Conservation (phyloP, 768 basidiomycete species). For the Auriculariales sp. region DNA sequence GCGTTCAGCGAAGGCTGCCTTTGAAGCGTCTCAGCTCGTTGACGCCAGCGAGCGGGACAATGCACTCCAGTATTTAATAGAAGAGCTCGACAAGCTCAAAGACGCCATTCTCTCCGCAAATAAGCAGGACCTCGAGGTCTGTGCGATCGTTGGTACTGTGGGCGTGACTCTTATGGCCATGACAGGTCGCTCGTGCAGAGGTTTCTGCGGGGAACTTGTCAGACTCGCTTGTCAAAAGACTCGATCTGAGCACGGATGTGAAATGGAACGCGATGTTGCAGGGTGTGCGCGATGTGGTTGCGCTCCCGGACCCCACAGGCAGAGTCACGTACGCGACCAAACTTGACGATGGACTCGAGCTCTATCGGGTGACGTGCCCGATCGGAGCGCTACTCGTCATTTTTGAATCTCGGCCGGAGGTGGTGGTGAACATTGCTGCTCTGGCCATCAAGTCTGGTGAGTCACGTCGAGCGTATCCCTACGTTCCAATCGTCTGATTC, state of each 20-base stretch:
- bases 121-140: slow-evolving; percentile 65
- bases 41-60: slow-evolving; percentile 47
- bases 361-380: slow-evolving; percentile 90
- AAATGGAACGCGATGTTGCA: slow-evolving; percentile 94
- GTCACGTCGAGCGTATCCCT: too few species aligned
- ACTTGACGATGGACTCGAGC: slow-evolving; percentile 72
- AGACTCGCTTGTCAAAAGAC: slow-evolving; percentile 63
- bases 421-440: slow-evolving; percentile 92
- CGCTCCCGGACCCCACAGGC: slow-evolving; percentile 77
- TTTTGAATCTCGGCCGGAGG: slow-evolving; percentile 94
- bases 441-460: slow-evolving; percentile 92
- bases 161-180: slow-evolving; percentile 2
- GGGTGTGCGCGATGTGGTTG: slow-evolving; percentile 76
- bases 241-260: slow-evolving; percentile 63
- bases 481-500: too few species aligned
- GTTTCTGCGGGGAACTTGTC: slow-evolving; percentile 80
- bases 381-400: slow-evolving; percentile 94
- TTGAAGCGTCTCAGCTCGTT: slow-evolving; percentile 76
- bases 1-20: slow-evolving; percentile 64
- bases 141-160: slow-evolving; percentile 5
- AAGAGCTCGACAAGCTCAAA: slow-evolving; percentile 49
- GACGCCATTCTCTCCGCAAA: slow-evolving; percentile 70
- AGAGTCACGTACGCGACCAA: slow-evolving; percentile 78
- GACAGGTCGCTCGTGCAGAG: slow-evolving; percentile 58
- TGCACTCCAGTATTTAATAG: slow-evolving; percentile 57